Evolutionary conservation across 2,329 filamentous ascomycete species (phyloP).

Genomic region (Colletotrichum simmondsii): DNA sequence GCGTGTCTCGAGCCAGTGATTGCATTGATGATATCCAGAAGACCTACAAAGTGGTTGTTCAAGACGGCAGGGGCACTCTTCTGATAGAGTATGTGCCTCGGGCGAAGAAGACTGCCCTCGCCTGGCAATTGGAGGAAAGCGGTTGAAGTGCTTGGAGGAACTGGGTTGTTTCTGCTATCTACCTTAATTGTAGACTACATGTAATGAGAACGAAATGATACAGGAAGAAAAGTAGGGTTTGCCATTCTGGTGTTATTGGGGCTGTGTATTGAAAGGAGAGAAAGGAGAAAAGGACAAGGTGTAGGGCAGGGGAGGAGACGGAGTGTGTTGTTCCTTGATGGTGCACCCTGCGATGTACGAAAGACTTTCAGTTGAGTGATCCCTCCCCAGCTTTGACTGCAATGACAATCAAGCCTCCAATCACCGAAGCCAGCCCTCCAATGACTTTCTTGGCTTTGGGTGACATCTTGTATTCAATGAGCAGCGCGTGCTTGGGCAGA

Average conservation of each 20-base stretch:
- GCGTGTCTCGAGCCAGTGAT: slow-evolving; percentile 7
- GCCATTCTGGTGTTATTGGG: too few relatives aligned
- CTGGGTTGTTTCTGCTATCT: too few relatives aligned
- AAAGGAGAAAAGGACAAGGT: too few relatives aligned
- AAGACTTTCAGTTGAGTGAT: background rate
- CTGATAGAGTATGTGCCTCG: slow-evolving; percentile 1
- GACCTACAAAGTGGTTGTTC: slow-evolving; percentile 2
- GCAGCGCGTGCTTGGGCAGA: background rate
- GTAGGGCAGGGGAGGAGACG: too few relatives aligned
- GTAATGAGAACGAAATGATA: too few relatives aligned
- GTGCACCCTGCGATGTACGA: background rate
- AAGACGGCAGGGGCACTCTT: background rate
- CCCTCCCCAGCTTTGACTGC: background rate
- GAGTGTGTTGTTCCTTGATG: background rate
- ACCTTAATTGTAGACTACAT: too few relatives aligned
- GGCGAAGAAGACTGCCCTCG: background rate
- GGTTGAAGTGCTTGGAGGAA: background rate
- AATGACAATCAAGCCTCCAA: background rate
- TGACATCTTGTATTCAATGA: background rate
- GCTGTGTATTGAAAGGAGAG: too few relatives aligned
- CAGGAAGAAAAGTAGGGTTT: too few relatives aligned
- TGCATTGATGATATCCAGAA: slow-evolving; percentile 1
- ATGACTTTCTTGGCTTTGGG: background rate
- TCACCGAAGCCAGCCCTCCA: background rate
- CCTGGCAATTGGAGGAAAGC: slow-evolving; percentile 15